Evolutionary conservation across 352 stramenopile species (phyloP), one percentile per base, ranked within the genome.

Genomic region (Phytophthora constricta): DNA sequence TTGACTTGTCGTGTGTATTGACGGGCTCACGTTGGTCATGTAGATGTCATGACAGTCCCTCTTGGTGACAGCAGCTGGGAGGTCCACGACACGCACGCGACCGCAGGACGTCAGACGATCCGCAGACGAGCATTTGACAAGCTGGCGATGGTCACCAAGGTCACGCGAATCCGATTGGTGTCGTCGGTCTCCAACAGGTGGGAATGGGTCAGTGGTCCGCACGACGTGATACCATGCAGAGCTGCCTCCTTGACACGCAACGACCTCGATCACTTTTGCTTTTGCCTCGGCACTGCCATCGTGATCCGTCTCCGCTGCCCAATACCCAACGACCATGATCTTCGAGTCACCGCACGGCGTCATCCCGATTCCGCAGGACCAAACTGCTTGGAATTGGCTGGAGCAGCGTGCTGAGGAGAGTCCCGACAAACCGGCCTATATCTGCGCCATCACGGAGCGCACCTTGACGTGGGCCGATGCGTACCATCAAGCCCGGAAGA

Each of bases 401-500:
- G 79, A 84, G 53, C n/a, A 74, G 22, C 71, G 80, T 17, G 79
- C 74, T 0, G 27, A 25, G 22, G 46, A 69, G 2, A 74, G 58
- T n/a, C 71, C 74, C 1, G 64, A 77, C 50, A 68, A 67, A 37
- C 58, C 77, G 10, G 65, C 73, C 3, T 77, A 80, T 25, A 46
- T 87, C 31, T 86, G 77, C 62, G 79, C 64, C 26, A 42, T 82
- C 47, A 79, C 76, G 3, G 61, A 84, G 41, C 69, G 67, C n/a
- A 60, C 67, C 7, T 16, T 87, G 14, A 84, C 76, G 34, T 87
- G 72, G 58, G 50, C 45, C 4, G 58, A 85, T 25, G 61, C 85
- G 20, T 49, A 71, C 54, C n/a, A 66, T 4, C 57, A 79, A 48
- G 72, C 70, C 0, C 26, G 55, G 42, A 54, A 65, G 34, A 69